A percentile compares a stretch with the other conserved stretches of the same genome.
Conservation (phyloP, 306 rosid species). For the Vachellia pachyceras region DNA sequence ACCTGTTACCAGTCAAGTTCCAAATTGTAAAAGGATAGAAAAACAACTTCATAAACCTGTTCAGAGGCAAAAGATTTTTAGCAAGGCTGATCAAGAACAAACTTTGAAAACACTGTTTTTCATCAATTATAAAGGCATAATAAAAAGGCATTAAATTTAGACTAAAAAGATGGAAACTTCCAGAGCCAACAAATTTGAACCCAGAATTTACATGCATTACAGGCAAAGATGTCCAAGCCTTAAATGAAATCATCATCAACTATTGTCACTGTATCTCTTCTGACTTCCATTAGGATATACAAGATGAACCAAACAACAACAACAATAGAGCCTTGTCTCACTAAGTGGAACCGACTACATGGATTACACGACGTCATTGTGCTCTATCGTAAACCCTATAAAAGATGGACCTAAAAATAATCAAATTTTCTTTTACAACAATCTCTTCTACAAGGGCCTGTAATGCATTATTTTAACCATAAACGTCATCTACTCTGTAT, state of each 20-base stretch:
- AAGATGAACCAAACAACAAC: too few relatives aligned
- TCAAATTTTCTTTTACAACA: conserved; percentile 17
- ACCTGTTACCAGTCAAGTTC: conserved; percentile 54
- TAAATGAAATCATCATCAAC: conserved; percentile 14
- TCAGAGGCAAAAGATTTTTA: neutral
- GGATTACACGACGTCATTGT: too few relatives aligned
- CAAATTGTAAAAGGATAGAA: conserved; percentile 21
- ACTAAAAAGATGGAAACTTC: neutral
- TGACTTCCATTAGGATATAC: conserved; percentile 9
- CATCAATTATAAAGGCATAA: neutral
- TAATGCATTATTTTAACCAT: neutral
- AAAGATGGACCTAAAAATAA: neutral
- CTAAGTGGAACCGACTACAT: too few relatives aligned
- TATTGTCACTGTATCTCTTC: conserved; percentile 12
- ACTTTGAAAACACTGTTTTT: neutral
- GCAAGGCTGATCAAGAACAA: conserved; percentile 18
- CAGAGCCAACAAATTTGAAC: conserved; percentile 20
- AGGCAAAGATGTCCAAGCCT: neutral
- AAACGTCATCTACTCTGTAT: neutral
- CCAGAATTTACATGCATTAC: conserved; percentile 7
- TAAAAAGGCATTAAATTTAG: neutral
- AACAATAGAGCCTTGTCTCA: too few relatives aligned
- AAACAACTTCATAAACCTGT: neutral
- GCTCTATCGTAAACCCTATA: too few relatives aligned
- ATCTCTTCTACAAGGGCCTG: neutral